phyloP scores from a whole-genome alignment of 306 rosid species.

The Astragalus glycyphyllos region DNA sequence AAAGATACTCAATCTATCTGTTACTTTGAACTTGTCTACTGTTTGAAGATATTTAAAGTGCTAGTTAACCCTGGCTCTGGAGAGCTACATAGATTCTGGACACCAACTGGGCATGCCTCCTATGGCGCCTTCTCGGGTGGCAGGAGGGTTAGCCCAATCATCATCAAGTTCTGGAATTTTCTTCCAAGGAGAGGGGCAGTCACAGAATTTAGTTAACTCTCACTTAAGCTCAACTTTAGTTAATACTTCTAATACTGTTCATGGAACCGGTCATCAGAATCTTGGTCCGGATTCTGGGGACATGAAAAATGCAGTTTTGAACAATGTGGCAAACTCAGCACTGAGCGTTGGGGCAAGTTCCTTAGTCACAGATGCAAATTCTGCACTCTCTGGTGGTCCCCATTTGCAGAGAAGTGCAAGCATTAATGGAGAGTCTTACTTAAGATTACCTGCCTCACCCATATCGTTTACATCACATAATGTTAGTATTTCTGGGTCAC shows the following conservation, averaged over 20 bases:
- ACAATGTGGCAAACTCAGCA: slow-evolving; percentile 87
- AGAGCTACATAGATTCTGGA: slow-evolving; percentile 77
- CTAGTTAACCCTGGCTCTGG: slow-evolving; percentile 72
- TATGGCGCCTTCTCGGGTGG: slow-evolving; percentile 93
- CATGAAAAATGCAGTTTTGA: slow-evolving; percentile 78
- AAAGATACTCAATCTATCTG: neutral
- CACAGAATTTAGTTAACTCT: slow-evolving; percentile 78
- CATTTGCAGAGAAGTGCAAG: slow-evolving; percentile 99
- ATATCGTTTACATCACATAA: slow-evolving; percentile 96
- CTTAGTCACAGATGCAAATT: slow-evolving; percentile 97
- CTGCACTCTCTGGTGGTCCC: slow-evolving; percentile 91
- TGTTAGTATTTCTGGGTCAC: slow-evolving; percentile 86
- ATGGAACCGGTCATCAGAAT: slow-evolving; percentile 81
- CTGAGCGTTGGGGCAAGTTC: slow-evolving; percentile 98
- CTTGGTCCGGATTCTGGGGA: slow-evolving; percentile 89
- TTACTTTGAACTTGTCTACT: slow-evolving; percentile 28
- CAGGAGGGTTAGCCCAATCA: slow-evolving; percentile 93
- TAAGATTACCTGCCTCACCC: slow-evolving; percentile 93
- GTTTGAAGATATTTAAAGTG: slow-evolving; percentile 34
- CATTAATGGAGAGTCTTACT: slow-evolving; percentile 79
- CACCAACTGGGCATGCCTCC: slow-evolving; percentile 75
- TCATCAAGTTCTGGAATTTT: slow-evolving; percentile 95
- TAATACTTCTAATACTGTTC: slow-evolving; percentile 76
- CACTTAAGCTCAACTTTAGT: slow-evolving; percentile 86
- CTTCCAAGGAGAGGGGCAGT: slow-evolving; percentile 95